Conservation (phyloP, 2,329 filamentous ascomycete species). For the Colletotrichum tabaci region DNA sequence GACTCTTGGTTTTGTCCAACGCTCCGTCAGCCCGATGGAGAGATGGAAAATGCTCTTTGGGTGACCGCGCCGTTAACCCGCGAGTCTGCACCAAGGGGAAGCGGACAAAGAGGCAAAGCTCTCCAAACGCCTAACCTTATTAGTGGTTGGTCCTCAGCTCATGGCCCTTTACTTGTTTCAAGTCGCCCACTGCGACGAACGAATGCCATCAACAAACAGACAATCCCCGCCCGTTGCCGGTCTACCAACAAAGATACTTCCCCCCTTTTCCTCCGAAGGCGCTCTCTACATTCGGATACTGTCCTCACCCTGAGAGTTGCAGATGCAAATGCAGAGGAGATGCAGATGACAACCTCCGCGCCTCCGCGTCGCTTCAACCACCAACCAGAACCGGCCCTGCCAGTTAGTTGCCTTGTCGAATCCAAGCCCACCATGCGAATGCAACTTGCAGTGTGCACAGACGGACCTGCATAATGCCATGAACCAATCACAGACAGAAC, state of each 20-base stretch:
- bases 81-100: background rate
- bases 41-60: constrained; percentile 13
- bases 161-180: constrained; percentile 32
- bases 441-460: constrained; percentile 41
- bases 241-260: constrained; percentile 8
- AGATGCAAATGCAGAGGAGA: constrained; percentile 20
- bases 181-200: constrained; percentile 30
- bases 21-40: constrained; percentile 10
- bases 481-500: constrained; percentile 35
- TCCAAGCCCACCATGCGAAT: constrained; percentile 33
- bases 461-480: constrained; percentile 43
- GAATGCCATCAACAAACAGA: constrained; percentile 31
- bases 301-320: constrained; percentile 41
- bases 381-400: constrained; percentile 29
- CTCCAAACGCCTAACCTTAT: constrained; percentile 19
- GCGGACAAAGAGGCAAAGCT: constrained; percentile 35
- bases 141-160: constrained; percentile 22
- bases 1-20: constrained; percentile 9
- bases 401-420: constrained; percentile 38
- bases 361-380: constrained; percentile 29
- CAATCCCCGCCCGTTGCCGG: constrained; percentile 22
- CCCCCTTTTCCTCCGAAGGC: background rate
- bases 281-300: background rate
- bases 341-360: constrained; percentile 30
- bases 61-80: constrained; percentile 18